These are phyloP conservation scores for Tylopilus sp. DNA, from an alignment of 768 basidiomycete species.

Conservation along the genomic window DNA sequence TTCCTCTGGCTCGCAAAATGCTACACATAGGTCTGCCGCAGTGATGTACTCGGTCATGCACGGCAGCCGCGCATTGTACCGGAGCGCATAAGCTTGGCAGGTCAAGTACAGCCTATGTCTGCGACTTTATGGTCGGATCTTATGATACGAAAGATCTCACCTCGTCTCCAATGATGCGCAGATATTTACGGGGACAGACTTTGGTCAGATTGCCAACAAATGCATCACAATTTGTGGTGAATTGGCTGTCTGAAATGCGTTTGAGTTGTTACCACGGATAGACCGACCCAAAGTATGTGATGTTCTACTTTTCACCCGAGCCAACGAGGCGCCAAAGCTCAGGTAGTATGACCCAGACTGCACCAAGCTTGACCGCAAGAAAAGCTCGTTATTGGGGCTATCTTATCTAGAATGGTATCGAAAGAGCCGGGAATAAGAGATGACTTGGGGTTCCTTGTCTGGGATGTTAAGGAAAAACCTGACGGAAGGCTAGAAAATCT, in stretches of 20 bases:
- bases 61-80: conserved; percentile 29
- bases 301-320: not conserved
- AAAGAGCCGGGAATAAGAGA: not conserved
- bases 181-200: conserved; percentile 3
- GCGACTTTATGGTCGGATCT: conserved; percentile 77
- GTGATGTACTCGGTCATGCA: too few species aligned
- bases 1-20: conserved; percentile 44
- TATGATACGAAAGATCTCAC: conserved; percentile 42
- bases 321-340: conserved; percentile 34
- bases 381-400: not conserved
- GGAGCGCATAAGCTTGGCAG: conserved; percentile 39
- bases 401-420: not conserved
- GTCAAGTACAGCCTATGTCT: conserved; percentile 61
- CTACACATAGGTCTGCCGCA: conserved; percentile 48
- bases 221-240: conserved; percentile 66
- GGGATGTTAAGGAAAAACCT: not conserved
- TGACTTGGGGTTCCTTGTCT: not conserved
- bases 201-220: conserved; percentile 60
- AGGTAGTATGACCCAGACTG: conserved; percentile 61
- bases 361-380: conserved; percentile 33
- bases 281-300: conserved; percentile 62
- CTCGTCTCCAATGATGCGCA: not conserved
- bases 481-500: conserved; percentile 19
- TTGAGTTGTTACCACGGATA: conserved; percentile 20
- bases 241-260: conserved; percentile 14